Evolutionary conservation across 768 basidiomycete genomes (phyloP).

Genomic region (Trametes villosa): DNA sequence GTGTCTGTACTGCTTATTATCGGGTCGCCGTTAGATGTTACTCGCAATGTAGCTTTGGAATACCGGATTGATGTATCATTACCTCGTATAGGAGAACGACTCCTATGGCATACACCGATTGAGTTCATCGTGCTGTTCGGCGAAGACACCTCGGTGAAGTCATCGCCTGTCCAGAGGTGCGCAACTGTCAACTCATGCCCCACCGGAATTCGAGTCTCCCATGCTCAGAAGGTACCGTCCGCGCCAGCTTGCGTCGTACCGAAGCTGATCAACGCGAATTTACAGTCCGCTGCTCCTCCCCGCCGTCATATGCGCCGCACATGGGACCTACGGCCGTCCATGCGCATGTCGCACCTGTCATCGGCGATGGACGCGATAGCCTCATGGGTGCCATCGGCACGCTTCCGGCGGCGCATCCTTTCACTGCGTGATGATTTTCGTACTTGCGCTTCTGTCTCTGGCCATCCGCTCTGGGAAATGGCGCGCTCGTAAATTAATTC

Average conservation of each 20-base stretch:
- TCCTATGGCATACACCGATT: neutral
- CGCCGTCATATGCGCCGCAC: neutral
- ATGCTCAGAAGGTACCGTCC: no score
- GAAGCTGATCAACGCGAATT: no score
- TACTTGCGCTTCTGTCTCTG: conserved; percentile 10
- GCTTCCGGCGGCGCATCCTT: neutral
- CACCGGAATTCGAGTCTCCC: no score
- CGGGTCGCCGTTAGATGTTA: conserved; percentile 1
- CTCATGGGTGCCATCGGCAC: conserved; percentile 6
- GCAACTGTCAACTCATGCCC: neutral
- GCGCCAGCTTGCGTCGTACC: no score
- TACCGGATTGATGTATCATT: conserved; percentile 16
- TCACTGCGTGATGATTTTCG: conserved; percentile 7
- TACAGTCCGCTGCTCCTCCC: no score
- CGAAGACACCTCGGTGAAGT: neutral
- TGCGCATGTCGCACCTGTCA: neutral
- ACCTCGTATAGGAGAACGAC: conserved; percentile 2
- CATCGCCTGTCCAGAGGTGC: neutral
- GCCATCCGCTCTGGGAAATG: conserved; percentile 1
- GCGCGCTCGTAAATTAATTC: conserved; percentile 7
- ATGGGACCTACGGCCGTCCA: neutral
- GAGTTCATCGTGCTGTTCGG: neutral
- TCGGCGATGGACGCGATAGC: conserved; percentile 14
- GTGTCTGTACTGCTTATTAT: conserved; percentile 24
- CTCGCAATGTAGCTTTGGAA: conserved; percentile 20